These are phyloP conservation scores for Haplosporangium sp. DNA, from an alignment of 371 early-diverging fungal genomes.

Conservation along the genomic window DNA sequence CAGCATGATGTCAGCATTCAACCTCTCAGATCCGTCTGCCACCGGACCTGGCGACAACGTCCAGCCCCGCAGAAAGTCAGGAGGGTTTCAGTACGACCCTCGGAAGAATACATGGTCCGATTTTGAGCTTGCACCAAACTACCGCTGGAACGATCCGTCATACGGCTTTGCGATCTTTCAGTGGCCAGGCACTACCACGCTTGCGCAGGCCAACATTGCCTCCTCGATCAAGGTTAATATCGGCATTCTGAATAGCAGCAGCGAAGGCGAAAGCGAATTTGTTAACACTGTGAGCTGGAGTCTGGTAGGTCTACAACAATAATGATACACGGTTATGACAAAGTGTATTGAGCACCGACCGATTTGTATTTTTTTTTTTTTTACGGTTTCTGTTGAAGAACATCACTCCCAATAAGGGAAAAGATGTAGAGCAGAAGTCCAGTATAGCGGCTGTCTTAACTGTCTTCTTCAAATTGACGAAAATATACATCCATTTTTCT, in stretches of 20 bases:
- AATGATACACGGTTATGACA: neutral
- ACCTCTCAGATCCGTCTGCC: conserved; percentile 6
- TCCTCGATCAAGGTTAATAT: conserved; percentile 10
- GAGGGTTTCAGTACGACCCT: conserved; percentile 33
- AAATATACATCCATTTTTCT: neutral
- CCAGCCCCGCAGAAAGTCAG: conserved; percentile 4
- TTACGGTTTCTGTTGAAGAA: neutral
- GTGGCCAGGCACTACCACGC: conserved; percentile 19
- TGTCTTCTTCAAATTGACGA: neutral
- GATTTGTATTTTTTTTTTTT: neutral
- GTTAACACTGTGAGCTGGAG: conserved; percentile 16
- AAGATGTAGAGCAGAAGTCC: too few species aligned
- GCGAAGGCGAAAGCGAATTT: conserved; percentile 3
- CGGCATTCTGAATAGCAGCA: conserved; percentile 1
- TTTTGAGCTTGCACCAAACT: conserved; percentile 12
- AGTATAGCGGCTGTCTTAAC: neutral
- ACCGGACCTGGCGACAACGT: neutral
- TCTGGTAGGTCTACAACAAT: conserved; percentile 3
- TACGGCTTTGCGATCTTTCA: conserved; percentile 14
- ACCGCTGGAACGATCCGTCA: conserved; percentile 15
- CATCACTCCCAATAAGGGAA: neutral
- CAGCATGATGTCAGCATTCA: conserved; percentile 30
- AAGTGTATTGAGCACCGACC: neutral
- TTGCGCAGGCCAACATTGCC: conserved; percentile 32
- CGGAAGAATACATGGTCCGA: conserved; percentile 14